Evolutionary conservation across 805 yeast genomes (phyloP).

Genomic region (Yarrowia bubula): DNA sequence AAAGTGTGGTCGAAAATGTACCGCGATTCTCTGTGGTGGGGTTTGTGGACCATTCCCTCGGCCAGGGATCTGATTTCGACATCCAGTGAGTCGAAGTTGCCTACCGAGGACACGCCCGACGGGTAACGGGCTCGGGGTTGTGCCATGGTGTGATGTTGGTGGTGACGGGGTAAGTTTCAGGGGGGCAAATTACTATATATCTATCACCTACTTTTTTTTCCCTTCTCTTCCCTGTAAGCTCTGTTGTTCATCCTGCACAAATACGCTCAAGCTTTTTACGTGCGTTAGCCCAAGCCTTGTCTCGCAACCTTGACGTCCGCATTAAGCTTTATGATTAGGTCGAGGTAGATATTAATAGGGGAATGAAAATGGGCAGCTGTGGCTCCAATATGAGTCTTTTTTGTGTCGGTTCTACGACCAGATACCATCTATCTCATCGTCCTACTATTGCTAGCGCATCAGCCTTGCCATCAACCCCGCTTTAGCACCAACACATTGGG

Average conservation of each 20-base stretch:
- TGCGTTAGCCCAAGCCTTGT: neutral
- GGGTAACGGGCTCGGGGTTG: neutral
- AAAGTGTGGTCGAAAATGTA: conserved; percentile 21
- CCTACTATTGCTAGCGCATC: neutral
- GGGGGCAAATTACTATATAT: conserved; percentile 13
- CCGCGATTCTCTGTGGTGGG: conserved; percentile 18
- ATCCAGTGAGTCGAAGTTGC: conserved; percentile 25
- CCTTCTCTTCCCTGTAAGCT: too few species aligned
- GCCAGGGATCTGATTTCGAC: conserved; percentile 26
- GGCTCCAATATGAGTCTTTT: too few species aligned
- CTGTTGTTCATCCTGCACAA: conserved; percentile 2
- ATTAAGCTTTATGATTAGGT: neutral
- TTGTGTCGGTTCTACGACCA: too few species aligned
- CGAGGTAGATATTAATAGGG: too few species aligned
- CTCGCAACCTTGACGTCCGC: neutral
- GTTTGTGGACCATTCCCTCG: conserved; percentile 20
- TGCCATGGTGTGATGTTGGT: conserved; percentile 2
- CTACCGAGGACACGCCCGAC: conserved; percentile 21
- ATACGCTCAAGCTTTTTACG: neutral
- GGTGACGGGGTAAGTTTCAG: neutral
- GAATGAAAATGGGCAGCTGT: too few species aligned
- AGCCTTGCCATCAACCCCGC: neutral
- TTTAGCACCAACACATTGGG: neutral
- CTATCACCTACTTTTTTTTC: too few species aligned
- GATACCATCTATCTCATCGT: too few species aligned